Base-by-base conservation (phyloP, 129 eudicot species). In the Flaveria bidentis region DNA sequence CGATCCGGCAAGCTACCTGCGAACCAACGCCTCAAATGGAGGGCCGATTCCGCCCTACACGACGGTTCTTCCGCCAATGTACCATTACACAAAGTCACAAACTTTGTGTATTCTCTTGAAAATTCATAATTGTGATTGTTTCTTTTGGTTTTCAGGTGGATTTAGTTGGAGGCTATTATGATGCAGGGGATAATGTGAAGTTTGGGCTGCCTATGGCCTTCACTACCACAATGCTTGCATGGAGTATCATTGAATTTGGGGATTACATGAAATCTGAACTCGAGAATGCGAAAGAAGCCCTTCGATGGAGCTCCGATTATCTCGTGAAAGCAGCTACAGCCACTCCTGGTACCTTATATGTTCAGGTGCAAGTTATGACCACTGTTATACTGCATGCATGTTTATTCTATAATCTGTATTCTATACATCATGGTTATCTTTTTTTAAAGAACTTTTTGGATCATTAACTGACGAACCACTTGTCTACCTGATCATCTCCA, bases 161-260 rank as follows among this genome's bases (percentile, higher is more conserved):
- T 50, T 82, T 93, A 26, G 96, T 87, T 2, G 98, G 97, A 58
- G 98, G 98, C 11, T 93, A 91, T 65, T 91, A 93, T 75, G 98
- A 91, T 76, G 98, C 98, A 4, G 98, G 98, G 57, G 97, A 93
- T 71, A 90, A 93, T 56, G 84, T 93, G 1, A 93, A 93, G 81
- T 93, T 93, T 66, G 98, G 98, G 2, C 71, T 93, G 82, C 97
- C 98, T 39, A 88, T 93, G 98, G 97, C 98, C 0, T 93, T 93
- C 65, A 93, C 98, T 0, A 93, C 92, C 41, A 93, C 98, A 2
- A 53, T 93, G 80, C 79, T 93, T 18, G 87, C 97, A 12, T 93
- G 98, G 98, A 90, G 98, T 70, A 85, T 93, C 0, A 90, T 93
- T 23, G 98, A 93, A 69, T 93, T 93, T 64, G 97, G 96, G 15